Evolutionary conservation across 495 filamentous ascomycete genomes (phyloP).

Genomic region (Xylaria curta): DNA sequence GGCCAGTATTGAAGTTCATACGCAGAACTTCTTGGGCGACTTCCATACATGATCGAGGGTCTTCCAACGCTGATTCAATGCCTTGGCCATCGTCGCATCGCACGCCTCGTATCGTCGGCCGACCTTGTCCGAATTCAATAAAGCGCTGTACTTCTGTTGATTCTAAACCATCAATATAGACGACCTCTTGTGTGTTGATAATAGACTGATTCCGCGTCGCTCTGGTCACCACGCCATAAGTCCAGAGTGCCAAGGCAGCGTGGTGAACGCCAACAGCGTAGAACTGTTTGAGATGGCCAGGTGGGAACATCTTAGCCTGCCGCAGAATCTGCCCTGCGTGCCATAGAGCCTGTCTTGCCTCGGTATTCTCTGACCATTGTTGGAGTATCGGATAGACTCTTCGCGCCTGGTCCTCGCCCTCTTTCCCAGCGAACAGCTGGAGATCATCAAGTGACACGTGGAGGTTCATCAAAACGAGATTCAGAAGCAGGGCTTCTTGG

Average conservation of each 20-base stretch:
- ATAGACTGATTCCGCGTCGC: conserved; percentile 31
- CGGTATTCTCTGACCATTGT: conserved; percentile 57
- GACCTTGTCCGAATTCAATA: conserved; percentile 53
- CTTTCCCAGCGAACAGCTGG: conserved; percentile 68
- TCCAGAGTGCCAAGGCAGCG: conserved; percentile 66
- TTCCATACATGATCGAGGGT: conserved; percentile 55
- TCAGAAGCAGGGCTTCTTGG: conserved; percentile 55
- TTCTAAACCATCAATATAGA: conserved; percentile 59
- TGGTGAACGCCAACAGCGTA: conserved; percentile 66
- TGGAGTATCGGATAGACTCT: conserved; percentile 58
- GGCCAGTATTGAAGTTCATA: conserved; percentile 48
- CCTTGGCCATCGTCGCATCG: conserved; percentile 18
- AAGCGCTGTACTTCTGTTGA: conserved; percentile 52
- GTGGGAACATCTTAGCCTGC: conserved; percentile 55
- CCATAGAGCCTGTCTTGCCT: conserved; percentile 64
- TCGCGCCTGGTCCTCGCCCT: conserved; percentile 65
- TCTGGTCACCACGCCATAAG: conserved; percentile 57
- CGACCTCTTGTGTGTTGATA: conserved; percentile 32
- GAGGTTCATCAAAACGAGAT: conserved; percentile 64
- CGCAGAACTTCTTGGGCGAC: conserved; percentile 54
- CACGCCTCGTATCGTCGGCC: conserved; percentile 49
- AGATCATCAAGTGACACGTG: conserved; percentile 69
- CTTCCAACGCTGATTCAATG: conserved; percentile 42
- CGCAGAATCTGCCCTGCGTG: conserved; percentile 68
- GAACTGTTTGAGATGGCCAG: conserved; percentile 61